Percentiles rank a stretch among this genome's conserved stretches.
These are phyloP conservation scores for Trifolium subterraneum DNA, from an alignment of 306 rosid genomes.

Conservation along the genomic window DNA sequence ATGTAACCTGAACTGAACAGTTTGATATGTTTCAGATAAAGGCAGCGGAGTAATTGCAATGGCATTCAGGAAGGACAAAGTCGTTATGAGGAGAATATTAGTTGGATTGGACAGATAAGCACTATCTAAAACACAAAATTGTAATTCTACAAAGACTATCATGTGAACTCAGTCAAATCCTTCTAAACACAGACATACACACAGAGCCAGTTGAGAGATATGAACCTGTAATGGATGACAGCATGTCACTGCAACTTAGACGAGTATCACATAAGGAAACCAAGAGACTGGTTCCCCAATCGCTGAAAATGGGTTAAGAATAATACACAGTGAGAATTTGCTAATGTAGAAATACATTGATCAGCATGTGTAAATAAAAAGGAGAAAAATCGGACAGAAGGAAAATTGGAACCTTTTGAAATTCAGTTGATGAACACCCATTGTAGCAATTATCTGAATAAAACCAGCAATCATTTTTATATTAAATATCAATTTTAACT, in stretches of 20 bases:
- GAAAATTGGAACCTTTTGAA: conserved; percentile 61
- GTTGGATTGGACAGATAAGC: conserved; percentile 20
- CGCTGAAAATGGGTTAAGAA: conserved; percentile 54
- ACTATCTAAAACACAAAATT: conserved; percentile 9
- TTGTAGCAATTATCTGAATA: conserved; percentile 64
- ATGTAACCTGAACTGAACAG: conserved; percentile 15
- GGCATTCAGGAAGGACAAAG: conserved; percentile 18
- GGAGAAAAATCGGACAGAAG: conserved; percentile 24
- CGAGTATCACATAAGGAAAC: conserved; percentile 75
- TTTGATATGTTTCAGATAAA: conserved; percentile 33
- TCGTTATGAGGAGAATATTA: background rate
- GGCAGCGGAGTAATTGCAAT: conserved; percentile 8
- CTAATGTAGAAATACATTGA: conserved; percentile 27
- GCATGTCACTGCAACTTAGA: conserved; percentile 74
- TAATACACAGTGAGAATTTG: conserved; percentile 30
- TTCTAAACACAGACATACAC: background rate
- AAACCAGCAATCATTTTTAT: conserved; percentile 44
- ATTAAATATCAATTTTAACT: conserved; percentile 30
- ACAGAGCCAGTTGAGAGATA: conserved; percentile 14
- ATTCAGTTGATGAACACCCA: conserved; percentile 46
- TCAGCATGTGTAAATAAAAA: conserved; percentile 32
- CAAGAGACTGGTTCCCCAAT: conserved; percentile 77
- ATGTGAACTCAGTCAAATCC: conserved; percentile 33
- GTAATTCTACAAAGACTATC: conserved; percentile 26
- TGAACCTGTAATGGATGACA: conserved; percentile 84